phyloP scores from a whole-genome alignment of 257 asterid species.

The Penstemon davidsonii region DNA sequence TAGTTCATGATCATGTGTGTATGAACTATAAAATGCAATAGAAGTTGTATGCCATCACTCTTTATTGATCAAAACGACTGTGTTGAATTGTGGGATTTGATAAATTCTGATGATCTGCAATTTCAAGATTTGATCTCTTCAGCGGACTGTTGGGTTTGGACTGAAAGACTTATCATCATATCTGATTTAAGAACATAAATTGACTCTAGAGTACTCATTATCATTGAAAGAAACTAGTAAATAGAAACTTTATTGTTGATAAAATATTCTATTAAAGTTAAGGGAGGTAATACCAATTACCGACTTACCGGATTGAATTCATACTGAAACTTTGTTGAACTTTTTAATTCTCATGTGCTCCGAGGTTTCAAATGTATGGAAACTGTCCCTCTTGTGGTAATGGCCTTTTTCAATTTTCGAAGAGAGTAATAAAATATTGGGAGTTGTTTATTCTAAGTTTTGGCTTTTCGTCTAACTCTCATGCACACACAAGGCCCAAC shows the following conservation, averaged over 20 bases:
- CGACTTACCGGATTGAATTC: too few relatives aligned
- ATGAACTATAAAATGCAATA: neutral
- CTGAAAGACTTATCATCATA: neutral
- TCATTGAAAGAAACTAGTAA: neutral
- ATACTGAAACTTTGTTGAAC: too few relatives aligned
- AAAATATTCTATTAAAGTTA: neutral
- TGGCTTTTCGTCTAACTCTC: neutral
- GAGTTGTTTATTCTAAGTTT: constrained; percentile 4
- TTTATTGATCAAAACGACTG: neutral
- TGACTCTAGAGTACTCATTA: neutral
- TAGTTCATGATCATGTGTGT: neutral
- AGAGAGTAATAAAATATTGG: neutral
- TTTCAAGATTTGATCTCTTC: neutral
- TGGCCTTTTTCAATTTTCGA: neutral
- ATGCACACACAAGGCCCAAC: neutral
- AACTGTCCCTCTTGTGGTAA: neutral
- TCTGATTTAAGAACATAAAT: neutral
- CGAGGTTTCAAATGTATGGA: neutral
- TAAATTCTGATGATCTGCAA: neutral
- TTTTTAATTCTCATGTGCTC: neutral
- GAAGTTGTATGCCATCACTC: neutral
- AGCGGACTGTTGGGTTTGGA: neutral
- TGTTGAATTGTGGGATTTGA: neutral
- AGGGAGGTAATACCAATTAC: neutral
- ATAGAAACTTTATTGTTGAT: neutral